Percentiles rank a stretch among this genome's conserved stretches.
Evolutionary conservation across 768 basidiomycete species (phyloP).

Genomic region (Aureoboletus auriporus): DNA sequence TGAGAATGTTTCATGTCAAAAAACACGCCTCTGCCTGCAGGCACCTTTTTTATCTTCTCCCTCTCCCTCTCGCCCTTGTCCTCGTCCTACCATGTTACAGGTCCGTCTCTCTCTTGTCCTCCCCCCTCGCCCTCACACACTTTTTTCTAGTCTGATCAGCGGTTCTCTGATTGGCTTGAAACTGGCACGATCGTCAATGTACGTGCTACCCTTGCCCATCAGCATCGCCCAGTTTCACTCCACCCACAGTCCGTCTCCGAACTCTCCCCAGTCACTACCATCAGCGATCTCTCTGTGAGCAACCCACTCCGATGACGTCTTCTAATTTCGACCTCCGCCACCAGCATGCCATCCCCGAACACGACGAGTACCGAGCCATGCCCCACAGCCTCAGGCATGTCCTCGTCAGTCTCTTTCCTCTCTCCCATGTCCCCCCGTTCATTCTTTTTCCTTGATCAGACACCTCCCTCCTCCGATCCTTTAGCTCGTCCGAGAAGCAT

Average conservation of each 20-base stretch:
- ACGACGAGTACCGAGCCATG: slow-evolving; percentile 27
- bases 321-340: slow-evolving; percentile 19
- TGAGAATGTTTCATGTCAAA: slow-evolving; percentile 18
- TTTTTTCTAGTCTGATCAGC: slow-evolving; percentile 6
- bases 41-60: slow-evolving; percentile 8
- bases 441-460: slow-evolving; percentile 11
- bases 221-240: background rate
- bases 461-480: slow-evolving; percentile 18
- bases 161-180: slow-evolving; percentile 20
- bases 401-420: slow-evolving; percentile 19
- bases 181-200: slow-evolving; percentile 28
- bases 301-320: slow-evolving; percentile 10
- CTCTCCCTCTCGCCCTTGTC: slow-evolving; percentile 3
- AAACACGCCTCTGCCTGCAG: slow-evolving; percentile 32
- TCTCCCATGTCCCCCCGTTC: slow-evolving; percentile 9
- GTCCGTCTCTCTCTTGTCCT: slow-evolving; percentile 2
- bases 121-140: background rate
- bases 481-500: slow-evolving; percentile 22
- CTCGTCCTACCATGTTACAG: slow-evolving; percentile 2
- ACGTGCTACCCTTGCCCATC: background rate
- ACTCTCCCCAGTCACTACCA: slow-evolving; percentile 19
- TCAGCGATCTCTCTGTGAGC: slow-evolving; percentile 29
- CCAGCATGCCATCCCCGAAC: slow-evolving; percentile 28
- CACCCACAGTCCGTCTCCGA: slow-evolving; percentile 16
- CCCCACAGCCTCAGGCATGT: slow-evolving; percentile 27